phyloP scores from a whole-genome alignment of 129 eudicot genomes.

The Solidago caesia region DNA sequence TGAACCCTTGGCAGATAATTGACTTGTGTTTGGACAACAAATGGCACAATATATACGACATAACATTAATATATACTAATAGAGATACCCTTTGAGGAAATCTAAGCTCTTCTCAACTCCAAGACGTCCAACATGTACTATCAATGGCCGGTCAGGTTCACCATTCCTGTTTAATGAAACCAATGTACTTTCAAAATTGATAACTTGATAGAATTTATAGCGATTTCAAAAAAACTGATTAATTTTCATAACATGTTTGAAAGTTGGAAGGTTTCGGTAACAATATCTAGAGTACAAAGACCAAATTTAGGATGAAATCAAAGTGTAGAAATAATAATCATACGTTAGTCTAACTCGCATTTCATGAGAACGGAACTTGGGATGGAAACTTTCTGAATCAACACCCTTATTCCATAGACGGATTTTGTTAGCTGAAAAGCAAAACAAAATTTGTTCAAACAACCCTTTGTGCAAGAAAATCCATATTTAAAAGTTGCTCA shows the following conservation, averaged over 20 bases:
- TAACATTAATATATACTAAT: background rate
- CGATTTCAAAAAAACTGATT: background rate
- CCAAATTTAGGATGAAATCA: background rate
- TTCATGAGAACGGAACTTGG: slow-evolving; percentile 70
- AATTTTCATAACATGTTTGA: background rate
- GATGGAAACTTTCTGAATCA: slow-evolving; percentile 97
- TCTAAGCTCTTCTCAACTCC: slow-evolving; percentile 95
- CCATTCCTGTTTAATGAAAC: slow-evolving; percentile 58
- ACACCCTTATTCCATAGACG: slow-evolving; percentile 99
- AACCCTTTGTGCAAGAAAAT: background rate
- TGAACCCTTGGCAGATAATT: background rate
- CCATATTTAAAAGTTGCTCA: background rate
- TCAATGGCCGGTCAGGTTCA: slow-evolving; percentile 82
- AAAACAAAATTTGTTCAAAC: background rate
- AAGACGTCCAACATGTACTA: slow-evolving; percentile 88
- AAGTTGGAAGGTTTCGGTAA: background rate
- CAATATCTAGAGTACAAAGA: background rate
- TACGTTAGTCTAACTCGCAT: slow-evolving; percentile 87
- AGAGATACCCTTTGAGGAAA: slow-evolving; percentile 66
- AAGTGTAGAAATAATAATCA: slow-evolving; percentile 2
- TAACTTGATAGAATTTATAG: background rate
- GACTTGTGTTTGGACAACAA: background rate
- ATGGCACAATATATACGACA: background rate
- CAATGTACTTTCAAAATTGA: slow-evolving; percentile 14
- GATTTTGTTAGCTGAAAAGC: slow-evolving; percentile 66